Base-by-base conservation (phyloP, 345 rosid species). In the Conringia planisiliqua region DNA sequence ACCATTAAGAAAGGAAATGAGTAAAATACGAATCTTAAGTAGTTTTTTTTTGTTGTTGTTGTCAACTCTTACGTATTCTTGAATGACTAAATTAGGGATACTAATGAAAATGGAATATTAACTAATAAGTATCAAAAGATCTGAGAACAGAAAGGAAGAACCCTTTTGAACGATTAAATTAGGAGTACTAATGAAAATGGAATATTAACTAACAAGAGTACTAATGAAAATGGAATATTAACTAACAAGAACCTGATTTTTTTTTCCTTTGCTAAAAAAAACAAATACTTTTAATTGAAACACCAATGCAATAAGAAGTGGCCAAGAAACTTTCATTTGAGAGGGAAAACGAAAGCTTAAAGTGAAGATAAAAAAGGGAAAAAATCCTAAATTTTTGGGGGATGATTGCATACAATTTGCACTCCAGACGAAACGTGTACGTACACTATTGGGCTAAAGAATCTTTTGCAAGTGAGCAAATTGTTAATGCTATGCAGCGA, bases 401-500 rank as follows among this genome's bases (percentile, higher is more conserved):
- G 30, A n/a, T 46, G 16, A 26, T 35, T 66, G 38, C 63, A 40
- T 39, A 67, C 68, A 50, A 68, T 48, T 59, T 59, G 79, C 68
- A 67, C 14, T 38, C 18, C 24, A 68, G 18, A 68, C 67, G 78
- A 78, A 58, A 80, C 82, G 83, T 73, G 72, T 50, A 57, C 67
- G 72, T 40, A 51, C 10, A 1, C 50, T 56, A 76, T 38, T 61
- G 76, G 75, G 27, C 11, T 50, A 73, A 51, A 9, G 71, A 73
- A 59, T 76, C 81, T 65, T 76, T 65, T 70, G 69, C 72, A 76
- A 66, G 38, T 75, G 65, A 67, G 43, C 80, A 77, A 82, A 81
- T 72, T 74, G 51, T 40, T 30, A 68, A 68, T 58, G 68, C 47
- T 68, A 50, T 60, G 27, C 4, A 75, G 44, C 73, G 52, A 75